Conservation (phyloP, 2,329 filamentous ascomycete genomes). For the Penicillium fuscoglaucum region DNA sequence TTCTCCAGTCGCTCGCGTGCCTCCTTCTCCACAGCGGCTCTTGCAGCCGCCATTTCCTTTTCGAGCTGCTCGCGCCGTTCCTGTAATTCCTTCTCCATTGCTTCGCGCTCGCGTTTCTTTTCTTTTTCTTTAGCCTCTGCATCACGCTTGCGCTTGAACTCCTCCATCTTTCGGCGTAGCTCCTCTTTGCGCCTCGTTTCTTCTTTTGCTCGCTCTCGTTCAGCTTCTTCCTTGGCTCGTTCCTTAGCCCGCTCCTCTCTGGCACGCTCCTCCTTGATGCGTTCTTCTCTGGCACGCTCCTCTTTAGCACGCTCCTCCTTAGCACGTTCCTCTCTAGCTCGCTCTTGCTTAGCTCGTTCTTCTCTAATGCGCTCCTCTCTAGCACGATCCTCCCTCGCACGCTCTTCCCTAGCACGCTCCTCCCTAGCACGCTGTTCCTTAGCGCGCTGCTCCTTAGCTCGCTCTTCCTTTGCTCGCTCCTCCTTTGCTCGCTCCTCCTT, state of each 20-base stretch:
- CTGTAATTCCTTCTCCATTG: slow-evolving; percentile 42
- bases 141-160: slow-evolving; percentile 38
- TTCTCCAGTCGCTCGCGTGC: slow-evolving; percentile 37
- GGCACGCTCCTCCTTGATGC: neutral
- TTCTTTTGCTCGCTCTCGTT: slow-evolving; percentile 34
- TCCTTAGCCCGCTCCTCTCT: slow-evolving; percentile 30
- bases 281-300: slow-evolving; percentile 33
- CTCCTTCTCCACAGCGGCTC: slow-evolving; percentile 36
- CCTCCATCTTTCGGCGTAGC: slow-evolving; percentile 41
- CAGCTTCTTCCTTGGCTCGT: slow-evolving; percentile 23
- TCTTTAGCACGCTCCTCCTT: slow-evolving; percentile 29
- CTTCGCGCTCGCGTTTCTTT: slow-evolving; percentile 41
- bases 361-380: slow-evolving; percentile 30
- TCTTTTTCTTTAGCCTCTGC: slow-evolving; percentile 42
- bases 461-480: slow-evolving; percentile 38
- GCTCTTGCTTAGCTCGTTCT: slow-evolving; percentile 15
- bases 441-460: neutral
- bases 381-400: slow-evolving; percentile 29
- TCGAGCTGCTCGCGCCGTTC: slow-evolving; percentile 45
- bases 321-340: slow-evolving; percentile 17
- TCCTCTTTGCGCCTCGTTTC: slow-evolving; percentile 40
- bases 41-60: slow-evolving; percentile 37
- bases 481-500: slow-evolving; percentile 32
- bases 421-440: slow-evolving; percentile 9
- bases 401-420: slow-evolving; percentile 14